A percentile compares a stretch with the other conserved stretches of the same genome.
Conservation (phyloP, 139 green algal genomes). For the Chlamydomonas asymmetrica region DNA sequence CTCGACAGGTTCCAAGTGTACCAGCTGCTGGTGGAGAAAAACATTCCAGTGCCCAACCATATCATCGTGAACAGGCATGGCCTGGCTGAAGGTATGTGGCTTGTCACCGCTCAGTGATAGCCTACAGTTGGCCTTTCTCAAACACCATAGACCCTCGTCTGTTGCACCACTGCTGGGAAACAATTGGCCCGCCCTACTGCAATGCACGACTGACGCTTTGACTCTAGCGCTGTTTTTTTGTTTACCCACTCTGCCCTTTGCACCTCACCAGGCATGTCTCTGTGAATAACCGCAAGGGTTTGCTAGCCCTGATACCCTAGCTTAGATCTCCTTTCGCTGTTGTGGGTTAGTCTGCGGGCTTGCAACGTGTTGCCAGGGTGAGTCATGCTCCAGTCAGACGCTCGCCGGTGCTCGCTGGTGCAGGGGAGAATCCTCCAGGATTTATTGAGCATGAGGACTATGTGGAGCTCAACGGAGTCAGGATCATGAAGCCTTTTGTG, state of each 20-base stretch:
- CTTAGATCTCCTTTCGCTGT: too few relatives aligned
- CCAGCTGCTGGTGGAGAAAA: constrained; percentile 67
- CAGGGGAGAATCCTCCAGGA: constrained; percentile 57
- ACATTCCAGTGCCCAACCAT: constrained; percentile 87
- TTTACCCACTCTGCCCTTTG: too few relatives aligned
- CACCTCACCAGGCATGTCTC: not conserved
- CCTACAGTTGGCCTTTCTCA: too few relatives aligned
- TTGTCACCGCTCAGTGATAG: too few relatives aligned
- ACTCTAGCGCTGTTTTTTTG: too few relatives aligned
- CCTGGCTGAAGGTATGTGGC: constrained; percentile 22
- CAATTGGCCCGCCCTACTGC: too few relatives aligned
- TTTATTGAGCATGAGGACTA: constrained; percentile 93
- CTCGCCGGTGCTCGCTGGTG: not conserved
- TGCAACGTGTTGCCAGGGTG: too few relatives aligned
- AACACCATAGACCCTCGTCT: too few relatives aligned
- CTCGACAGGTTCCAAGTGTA: constrained; percentile 90
- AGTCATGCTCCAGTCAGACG: too few relatives aligned
- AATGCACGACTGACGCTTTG: too few relatives aligned
- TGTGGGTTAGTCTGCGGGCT: too few relatives aligned
- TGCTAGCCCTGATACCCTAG: not conserved
- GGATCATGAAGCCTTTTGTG: constrained; percentile 98
- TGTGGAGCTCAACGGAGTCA: constrained; percentile 72
- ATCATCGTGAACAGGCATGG: constrained; percentile 86
- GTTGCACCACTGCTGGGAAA: too few relatives aligned
- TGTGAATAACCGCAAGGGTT: not conserved